These are phyloP conservation scores for Triticum urartu DNA, from an alignment of 176 grass and related monocot genomes.

Conservation along the genomic window DNA sequence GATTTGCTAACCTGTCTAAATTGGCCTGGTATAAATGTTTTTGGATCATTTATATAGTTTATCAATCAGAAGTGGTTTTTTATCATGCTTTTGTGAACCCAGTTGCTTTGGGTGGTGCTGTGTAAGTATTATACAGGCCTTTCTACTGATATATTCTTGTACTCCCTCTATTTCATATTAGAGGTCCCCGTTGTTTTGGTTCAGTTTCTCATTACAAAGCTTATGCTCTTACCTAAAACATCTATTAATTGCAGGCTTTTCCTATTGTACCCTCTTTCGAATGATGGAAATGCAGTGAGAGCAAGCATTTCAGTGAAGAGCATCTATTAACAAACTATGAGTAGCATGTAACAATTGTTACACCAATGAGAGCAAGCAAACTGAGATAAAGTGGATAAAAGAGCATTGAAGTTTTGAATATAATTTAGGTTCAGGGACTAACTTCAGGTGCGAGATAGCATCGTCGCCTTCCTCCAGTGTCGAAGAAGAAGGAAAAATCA, in stretches of 20 bases:
- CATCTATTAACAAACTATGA: background rate
- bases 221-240: background rate
- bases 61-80: background rate
- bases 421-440: conserved; percentile 32
- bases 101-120: background rate
- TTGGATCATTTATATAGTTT: background rate
- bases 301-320: background rate
- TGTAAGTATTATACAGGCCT: background rate
- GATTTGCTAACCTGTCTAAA: background rate
- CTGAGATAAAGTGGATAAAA: background rate
- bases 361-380: background rate
- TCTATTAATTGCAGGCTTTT: background rate
- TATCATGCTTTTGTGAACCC: background rate
- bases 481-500: conserved; percentile 98
- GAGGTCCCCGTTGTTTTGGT: background rate
- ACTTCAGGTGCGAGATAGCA: conserved; percentile 98
- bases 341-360: background rate
- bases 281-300: background rate
- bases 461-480: conserved; percentile 87
- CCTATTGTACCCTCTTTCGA: background rate
- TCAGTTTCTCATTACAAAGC: background rate
- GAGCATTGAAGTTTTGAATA: background rate
- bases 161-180: background rate
- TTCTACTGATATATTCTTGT: background rate
- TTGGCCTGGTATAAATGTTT: background rate